Evolutionary conservation across 2,329 filamentous ascomycete species (phyloP).

Genomic region (Venturia asperata): DNA sequence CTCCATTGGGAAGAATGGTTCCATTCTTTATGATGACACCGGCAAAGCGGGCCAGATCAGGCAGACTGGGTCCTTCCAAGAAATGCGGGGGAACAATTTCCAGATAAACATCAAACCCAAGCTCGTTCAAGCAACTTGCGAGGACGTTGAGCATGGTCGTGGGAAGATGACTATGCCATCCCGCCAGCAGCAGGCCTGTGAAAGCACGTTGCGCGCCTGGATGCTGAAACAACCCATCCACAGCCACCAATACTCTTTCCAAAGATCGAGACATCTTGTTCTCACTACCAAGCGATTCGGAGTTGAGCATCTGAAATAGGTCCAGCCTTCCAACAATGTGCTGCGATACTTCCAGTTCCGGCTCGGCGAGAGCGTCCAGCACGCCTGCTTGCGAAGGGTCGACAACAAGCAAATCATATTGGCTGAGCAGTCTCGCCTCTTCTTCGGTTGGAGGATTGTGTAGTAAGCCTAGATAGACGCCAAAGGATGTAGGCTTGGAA

Average conservation of each 20-base stretch:
- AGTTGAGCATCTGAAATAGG: slow-evolving; percentile 25
- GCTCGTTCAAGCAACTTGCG: slow-evolving; percentile 27
- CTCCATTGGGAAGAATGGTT: slow-evolving; percentile 30
- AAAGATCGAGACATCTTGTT: slow-evolving; percentile 15
- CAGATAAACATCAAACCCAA: slow-evolving; percentile 31
- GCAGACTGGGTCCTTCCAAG: slow-evolving; percentile 26
- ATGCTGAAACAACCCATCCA: slow-evolving; percentile 8
- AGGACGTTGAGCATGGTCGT: slow-evolving; percentile 29
- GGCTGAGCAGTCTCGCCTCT: slow-evolving; percentile 26
- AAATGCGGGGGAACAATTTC: slow-evolving; percentile 32
- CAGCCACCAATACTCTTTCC: slow-evolving; percentile 17
- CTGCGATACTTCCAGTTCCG: slow-evolving; percentile 25
- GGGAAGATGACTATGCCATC: slow-evolving; percentile 29
- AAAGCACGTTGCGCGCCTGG: slow-evolving; percentile 23
- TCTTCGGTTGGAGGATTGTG: slow-evolving; percentile 26
- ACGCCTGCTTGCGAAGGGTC: slow-evolving; percentile 29
- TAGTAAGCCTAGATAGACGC: slow-evolving; percentile 31
- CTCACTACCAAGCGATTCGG: slow-evolving; percentile 7
- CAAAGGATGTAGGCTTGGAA: slow-evolving; percentile 30
- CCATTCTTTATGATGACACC: slow-evolving; percentile 32
- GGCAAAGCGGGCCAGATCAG: slow-evolving; percentile 27
- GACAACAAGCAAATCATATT: slow-evolving; percentile 31
- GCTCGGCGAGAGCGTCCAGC: slow-evolving; percentile 28
- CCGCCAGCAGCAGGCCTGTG: slow-evolving; percentile 30
- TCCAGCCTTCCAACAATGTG: slow-evolving; percentile 31